Evolutionary conservation across 2,329 filamentous ascomycete species (phyloP), one percentile per base, ranked within the genome.

Genomic region (Fusarium tupiense): DNA sequence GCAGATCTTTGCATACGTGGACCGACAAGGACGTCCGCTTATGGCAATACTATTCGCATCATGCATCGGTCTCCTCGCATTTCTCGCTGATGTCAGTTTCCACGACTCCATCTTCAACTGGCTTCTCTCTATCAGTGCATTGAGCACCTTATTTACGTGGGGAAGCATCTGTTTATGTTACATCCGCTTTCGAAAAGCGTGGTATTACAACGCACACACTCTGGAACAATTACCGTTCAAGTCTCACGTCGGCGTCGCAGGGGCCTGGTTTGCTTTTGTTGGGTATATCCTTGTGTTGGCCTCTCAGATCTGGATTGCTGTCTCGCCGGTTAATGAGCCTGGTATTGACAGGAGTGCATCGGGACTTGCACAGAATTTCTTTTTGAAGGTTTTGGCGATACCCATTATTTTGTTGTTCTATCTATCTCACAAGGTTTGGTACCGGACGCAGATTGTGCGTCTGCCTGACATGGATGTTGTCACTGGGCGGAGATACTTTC

Each of bases 241-340:
- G 41, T 93, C 93, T 1, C 93, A 96, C 79, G 89, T 93, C 6
- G 96, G 96, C 64, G 85, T 96, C 9, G 73, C 88, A 11, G 96
- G 95, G 8, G 97, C 94, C 2, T 98, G 91, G 87, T 73, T 96
- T 40, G 95, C 95, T n/a, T 87, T 98, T 58, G 71, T 86, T 33
- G 90, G 97, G 80, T 97, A 98, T 83, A 63, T 87, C 24, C 84
- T 96, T 31, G 91, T 98, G 29, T 87, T 98, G 24, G 80, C 92
- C 40, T 94, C 94, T 3, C 95, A 98, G 82, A 95, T 97, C 83
- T 98, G 94, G 93, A 91, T 93, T 52, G 94, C 93, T 31, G 91
- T 93, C 6, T 94, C 91, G 78, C 95, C 95, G 5, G 88, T 96
- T 31, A 88, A 85, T 14, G 91, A 89, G 76, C 78, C 72, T 0